These are phyloP conservation scores for Penicillium nucicola DNA, from an alignment of 495 filamentous ascomycete genomes.

Conservation along the genomic window DNA sequence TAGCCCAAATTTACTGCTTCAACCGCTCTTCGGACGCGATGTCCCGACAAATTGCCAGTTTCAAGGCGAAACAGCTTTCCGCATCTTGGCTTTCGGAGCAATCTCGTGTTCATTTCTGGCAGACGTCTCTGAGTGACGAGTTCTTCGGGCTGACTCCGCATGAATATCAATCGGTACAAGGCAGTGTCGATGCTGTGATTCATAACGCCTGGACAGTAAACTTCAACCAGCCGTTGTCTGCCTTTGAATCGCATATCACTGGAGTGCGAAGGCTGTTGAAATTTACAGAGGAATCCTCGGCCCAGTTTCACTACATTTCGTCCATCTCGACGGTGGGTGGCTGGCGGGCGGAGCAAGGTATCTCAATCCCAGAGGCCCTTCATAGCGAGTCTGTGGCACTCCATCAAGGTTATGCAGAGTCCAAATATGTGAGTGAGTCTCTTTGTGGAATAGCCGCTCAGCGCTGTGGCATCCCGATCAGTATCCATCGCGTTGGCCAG, in stretches of 20 bases:
- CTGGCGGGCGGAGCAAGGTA: background rate
- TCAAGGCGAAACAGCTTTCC: conserved; percentile 12
- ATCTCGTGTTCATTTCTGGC: conserved; percentile 34
- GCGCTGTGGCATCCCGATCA: conserved; percentile 35
- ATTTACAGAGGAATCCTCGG: conserved; percentile 39
- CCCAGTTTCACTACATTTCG: conserved; percentile 51
- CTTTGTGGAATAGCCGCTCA: conserved; percentile 43
- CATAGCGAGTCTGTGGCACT: conserved; percentile 32
- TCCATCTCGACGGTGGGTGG: conserved; percentile 39
- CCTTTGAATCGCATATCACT: conserved; percentile 51
- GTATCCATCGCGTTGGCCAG: conserved; percentile 53
- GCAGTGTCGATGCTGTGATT: conserved; percentile 43
- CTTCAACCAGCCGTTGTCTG: conserved; percentile 52
- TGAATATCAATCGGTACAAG: conserved; percentile 7
- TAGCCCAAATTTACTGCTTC: conserved; percentile 52
- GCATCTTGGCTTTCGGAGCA: background rate
- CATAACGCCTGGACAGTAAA: conserved; percentile 63
- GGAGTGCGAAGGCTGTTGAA: conserved; percentile 50
- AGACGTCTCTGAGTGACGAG: conserved; percentile 6
- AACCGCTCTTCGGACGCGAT: conserved; percentile 38
- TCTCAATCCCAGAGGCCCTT: conserved; percentile 42
- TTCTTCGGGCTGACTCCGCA: conserved; percentile 5
- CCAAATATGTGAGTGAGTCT: conserved; percentile 49
- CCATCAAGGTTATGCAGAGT: conserved; percentile 48
- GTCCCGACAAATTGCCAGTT: conserved; percentile 13